phyloP scores from a whole-genome alignment of 768 basidiomycete species.

The Xerocomellus chrysenteron region DNA sequence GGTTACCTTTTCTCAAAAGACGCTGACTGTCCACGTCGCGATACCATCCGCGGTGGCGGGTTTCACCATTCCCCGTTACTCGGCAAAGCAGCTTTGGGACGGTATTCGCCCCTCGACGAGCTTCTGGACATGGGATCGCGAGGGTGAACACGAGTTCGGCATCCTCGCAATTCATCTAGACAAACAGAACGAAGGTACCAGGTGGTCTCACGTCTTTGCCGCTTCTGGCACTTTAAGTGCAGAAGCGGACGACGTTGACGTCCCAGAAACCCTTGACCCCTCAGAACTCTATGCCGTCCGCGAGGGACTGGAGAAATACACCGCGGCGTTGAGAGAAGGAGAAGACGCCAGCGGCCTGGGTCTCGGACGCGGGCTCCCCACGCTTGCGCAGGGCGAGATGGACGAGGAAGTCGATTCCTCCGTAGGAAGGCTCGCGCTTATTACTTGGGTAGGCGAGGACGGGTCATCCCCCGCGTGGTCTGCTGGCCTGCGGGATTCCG shows the following conservation, averaged over 20 bases:
- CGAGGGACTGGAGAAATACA: slow-evolving; percentile 86
- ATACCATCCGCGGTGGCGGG: slow-evolving; percentile 29
- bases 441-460: slow-evolving; percentile 66
- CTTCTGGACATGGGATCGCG: slow-evolving; percentile 91
- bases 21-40: slow-evolving; percentile 64
- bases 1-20: slow-evolving; percentile 61
- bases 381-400: slow-evolving; percentile 83
- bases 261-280: slow-evolving; percentile 86
- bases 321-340: slow-evolving; percentile 55
- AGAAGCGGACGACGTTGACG: slow-evolving; percentile 55
- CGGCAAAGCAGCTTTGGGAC: slow-evolving; percentile 73
- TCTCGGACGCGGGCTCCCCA: slow-evolving; percentile 68
- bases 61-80: slow-evolving; percentile 55
- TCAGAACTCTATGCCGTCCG: slow-evolving; percentile 77
- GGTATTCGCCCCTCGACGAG: slow-evolving; percentile 73
- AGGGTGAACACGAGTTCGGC: slow-evolving; percentile 65
- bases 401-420: slow-evolving; percentile 85
- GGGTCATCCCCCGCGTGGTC: slow-evolving; percentile 48
- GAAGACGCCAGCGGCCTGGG: slow-evolving; percentile 63
- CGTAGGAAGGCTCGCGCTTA: slow-evolving; percentile 60
- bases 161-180: slow-evolving; percentile 82
- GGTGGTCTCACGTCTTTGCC: slow-evolving; percentile 87
- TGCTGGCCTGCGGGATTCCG: slow-evolving; percentile 29
- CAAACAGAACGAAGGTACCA: slow-evolving; percentile 78
- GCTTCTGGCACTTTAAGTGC: slow-evolving; percentile 37